Percentiles rank a stretch among this genome's conserved stretches.
Conservation (phyloP, 495 filamentous ascomycete species). For the Xylaria intraflava region DNA sequence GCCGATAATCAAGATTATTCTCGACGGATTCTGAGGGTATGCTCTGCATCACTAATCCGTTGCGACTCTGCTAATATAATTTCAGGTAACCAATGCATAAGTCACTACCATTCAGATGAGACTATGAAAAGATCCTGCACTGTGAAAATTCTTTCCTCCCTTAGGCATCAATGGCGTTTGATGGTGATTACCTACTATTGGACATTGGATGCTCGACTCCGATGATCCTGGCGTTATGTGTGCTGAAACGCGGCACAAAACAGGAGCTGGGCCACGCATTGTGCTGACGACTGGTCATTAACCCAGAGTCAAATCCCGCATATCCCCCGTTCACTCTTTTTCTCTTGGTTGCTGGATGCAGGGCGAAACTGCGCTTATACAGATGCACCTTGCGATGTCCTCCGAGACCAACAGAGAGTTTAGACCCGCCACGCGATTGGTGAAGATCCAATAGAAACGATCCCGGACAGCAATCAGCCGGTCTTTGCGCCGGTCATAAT, state of each 20-base stretch:
- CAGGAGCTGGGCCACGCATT: conserved; percentile 19
- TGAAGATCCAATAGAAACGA: conserved; percentile 2
- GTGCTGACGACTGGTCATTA: conserved; percentile 21
- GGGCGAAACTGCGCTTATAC: conserved; percentile 15
- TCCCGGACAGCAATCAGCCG: conserved; percentile 6
- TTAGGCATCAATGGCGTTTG: conserved; percentile 49
- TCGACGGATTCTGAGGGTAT: conserved; percentile 85
- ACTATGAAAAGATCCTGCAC: conserved; percentile 45
- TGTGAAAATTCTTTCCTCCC: conserved; percentile 31
- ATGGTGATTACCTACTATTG: conserved; percentile 36
- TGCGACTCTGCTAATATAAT: conserved; percentile 18
- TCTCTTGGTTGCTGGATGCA: conserved; percentile 21
- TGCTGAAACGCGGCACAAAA: conserved; percentile 32
- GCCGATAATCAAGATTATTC: conserved; percentile 98
- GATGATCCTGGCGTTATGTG: conserved; percentile 32
- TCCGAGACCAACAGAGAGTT: conserved; percentile 21
- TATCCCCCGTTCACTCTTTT: conserved; percentile 44
- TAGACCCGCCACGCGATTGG: conserved; percentile 10
- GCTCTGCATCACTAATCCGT: conserved; percentile 12
- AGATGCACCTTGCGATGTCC: conserved; percentile 18
- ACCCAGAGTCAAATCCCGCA: conserved; percentile 20
- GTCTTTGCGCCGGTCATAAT: conserved; percentile 14
- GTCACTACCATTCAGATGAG: conserved; percentile 26
- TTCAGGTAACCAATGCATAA: conserved; percentile 54
- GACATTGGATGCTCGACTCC: conserved; percentile 39